Evolutionary conservation across 1,139 yeast genomes (phyloP), one percentile per base, ranked within the genome.

Genomic region (Candida sanyaensis): DNA sequence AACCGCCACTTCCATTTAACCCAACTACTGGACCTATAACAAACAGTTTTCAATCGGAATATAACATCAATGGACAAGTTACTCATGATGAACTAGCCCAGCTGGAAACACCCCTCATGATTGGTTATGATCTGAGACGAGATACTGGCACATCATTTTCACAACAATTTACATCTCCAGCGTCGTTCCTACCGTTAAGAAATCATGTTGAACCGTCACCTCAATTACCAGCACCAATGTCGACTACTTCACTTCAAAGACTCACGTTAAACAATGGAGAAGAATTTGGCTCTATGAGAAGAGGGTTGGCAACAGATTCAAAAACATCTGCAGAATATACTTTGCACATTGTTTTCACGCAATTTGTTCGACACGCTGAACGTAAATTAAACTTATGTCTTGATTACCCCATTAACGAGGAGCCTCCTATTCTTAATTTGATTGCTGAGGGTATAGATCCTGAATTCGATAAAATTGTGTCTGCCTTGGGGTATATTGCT

Each of bases 281-380:
- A 44, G 76, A 70, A 45, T 64, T 67, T 45, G 58, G 65, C 17
- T 55, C 64, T 9, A 57, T 68, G 50, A 63, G 84, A 36, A 74
- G 70, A 54, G 75, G 72, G 28, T 63, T 82, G 55, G 87, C 86
- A 6, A 80, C 88, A 0, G 88, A 83, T 50, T 73, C 78, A 63
- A 88, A 89, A 60, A 83, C 90, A 29, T 95, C 97, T 0, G 88
- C 97, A 0, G 98, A 92, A 59, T 93, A 93, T 63, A 95, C 99
- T 0, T 73, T 93, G 50, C 98, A 95, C 65, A 91, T 95, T 30
- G 77, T 95, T 37, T 95, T 95, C 64, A 90, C 99, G 3, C 96
- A 91, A 68, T 93, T 95, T 69, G 96, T 95, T 9, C 84, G 98
- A 52, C 87, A 86, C 58, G 96, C 98, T 0, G 99, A 95, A 64